Percentiles rank a stretch among this genome's conserved stretches.
These are phyloP conservation scores for Ophiocordyceps camponoti-saundersi DNA, from an alignment of 2,329 filamentous ascomycete genomes.

Conservation along the genomic window DNA sequence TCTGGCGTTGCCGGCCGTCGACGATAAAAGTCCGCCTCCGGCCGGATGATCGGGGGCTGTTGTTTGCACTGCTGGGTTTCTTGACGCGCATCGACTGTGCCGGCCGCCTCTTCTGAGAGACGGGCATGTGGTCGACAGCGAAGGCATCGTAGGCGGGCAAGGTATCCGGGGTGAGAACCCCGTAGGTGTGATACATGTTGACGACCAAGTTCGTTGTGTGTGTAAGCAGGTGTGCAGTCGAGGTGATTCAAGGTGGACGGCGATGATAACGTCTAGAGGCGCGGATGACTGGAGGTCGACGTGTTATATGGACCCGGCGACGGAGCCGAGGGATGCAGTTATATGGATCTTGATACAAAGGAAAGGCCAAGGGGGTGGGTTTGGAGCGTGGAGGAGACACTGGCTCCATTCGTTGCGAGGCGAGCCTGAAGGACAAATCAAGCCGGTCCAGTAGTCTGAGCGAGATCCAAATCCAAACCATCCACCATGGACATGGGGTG, in stretches of 20 bases:
- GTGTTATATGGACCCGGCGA: neutral
- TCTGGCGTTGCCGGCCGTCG: constrained; percentile 30
- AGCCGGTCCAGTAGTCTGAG: constrained; percentile 12
- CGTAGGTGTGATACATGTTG: constrained; percentile 15
- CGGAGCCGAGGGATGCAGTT: constrained; percentile 3
- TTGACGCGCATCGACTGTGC: constrained; percentile 40
- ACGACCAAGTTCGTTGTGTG: no score
- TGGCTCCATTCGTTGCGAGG: constrained; percentile 10
- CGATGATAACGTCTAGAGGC: neutral
- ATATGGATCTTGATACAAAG: constrained; percentile 11
- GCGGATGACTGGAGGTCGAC: neutral
- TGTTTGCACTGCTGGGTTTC: constrained; percentile 52
- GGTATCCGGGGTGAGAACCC: constrained; percentile 9
- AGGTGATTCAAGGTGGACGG: no score
- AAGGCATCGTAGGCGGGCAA: constrained; percentile 16
- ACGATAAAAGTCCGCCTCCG: constrained; percentile 41
- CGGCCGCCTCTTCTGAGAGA: constrained; percentile 24
- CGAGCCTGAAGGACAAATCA: constrained; percentile 19
- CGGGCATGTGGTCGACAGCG: constrained; percentile 33
- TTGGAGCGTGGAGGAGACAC: constrained; percentile 16
- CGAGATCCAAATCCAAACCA: constrained; percentile 12
- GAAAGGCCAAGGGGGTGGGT: constrained; percentile 6
- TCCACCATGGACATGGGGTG: constrained; percentile 20
- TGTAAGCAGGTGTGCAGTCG: no score
- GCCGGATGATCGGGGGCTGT: constrained; percentile 43